Evolutionary conservation across 2,329 filamentous ascomycete genomes (phyloP), one percentile per base, ranked within the genome.

Genomic region (Fusarium globosum): DNA sequence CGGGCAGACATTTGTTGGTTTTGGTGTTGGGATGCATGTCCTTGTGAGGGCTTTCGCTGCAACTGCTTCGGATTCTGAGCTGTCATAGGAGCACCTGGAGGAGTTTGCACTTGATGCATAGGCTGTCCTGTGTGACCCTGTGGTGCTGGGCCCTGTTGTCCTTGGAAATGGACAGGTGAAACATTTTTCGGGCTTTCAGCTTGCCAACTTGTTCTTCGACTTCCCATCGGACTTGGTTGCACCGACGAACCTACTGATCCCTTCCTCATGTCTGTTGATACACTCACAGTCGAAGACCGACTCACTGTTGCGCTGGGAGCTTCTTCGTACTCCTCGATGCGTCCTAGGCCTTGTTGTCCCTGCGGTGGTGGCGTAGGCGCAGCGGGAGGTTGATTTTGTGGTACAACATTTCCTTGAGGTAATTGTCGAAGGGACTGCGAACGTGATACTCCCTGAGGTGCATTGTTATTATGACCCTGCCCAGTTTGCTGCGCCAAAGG

Each of bases 291-390:
- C 4, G 77, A 75, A 8, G 77, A 74, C 4, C 71, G 68, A 23
- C 73, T 76, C 15, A 67, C 64, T 6, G 67, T 61, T 30, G 49
- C n/a, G 21, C 65, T 49, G 6, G 67, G n/a, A 16, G 58, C 64
- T 52, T 78, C 77, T 5, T 78, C 75, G 6, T 76, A 69, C 56
- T 80, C 78, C 39, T 78, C 77, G 18, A 79, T 80, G 12, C 77
- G 72, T 7, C 61, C 65, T 1, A 79, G 61, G n/a, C 61, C 51
- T 39, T 72, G 74, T 45, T 72, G 71, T 26, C 59, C 65, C 18
- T 73, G 74, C 5, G 68, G 62, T 28, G 73, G 62, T 8, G 71
- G 70, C 13, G 66, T 58, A 35, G 65, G 62, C 8, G 38, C 58
- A 11, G 48, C 15, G 7, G 57, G 49, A 30, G 55, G 38, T 20